A percentile compares a stretch with the other conserved stretches of the same genome.
Evolutionary conservation across 106 monocot genomes (phyloP).

Genomic region (Apostasia ramifera): DNA sequence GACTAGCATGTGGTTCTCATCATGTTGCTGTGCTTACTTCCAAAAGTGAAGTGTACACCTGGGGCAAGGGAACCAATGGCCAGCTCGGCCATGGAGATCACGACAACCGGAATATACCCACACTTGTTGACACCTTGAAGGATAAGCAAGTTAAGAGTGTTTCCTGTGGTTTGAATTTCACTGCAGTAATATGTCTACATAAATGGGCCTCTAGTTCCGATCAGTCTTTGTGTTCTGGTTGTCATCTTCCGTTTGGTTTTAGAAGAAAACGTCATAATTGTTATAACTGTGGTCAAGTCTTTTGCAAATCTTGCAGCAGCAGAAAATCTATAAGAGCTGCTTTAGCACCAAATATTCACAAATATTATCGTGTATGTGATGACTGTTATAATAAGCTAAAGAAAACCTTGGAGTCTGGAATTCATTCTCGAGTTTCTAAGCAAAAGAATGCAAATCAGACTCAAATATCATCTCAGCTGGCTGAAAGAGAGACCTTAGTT

Average conservation of each 20-base stretch:
- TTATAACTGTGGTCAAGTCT: constrained; percentile 46
- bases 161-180: constrained; percentile 42
- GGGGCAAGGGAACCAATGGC: constrained; percentile 45
- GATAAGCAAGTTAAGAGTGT: constrained; percentile 48
- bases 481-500: constrained; percentile 22
- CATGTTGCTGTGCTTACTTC: constrained; percentile 48
- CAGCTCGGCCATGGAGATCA: constrained; percentile 39
- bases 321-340: constrained; percentile 38
- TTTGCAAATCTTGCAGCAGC: constrained; percentile 46
- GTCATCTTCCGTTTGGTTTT: constrained; percentile 41
- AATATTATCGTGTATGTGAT: constrained; percentile 47
- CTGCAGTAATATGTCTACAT: constrained; percentile 46
- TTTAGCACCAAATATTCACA: constrained; percentile 36
- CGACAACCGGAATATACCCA: constrained; percentile 29
- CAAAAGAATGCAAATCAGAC: constrained; percentile 12
- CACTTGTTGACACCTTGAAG: constrained; percentile 35
- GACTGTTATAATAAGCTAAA: constrained; percentile 34
- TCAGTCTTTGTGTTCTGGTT: constrained; percentile 40
- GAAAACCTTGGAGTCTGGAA: constrained; percentile 17
- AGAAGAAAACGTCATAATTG: constrained; percentile 51
- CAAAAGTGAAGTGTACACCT: constrained; percentile 41
- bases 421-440: constrained; percentile 19
- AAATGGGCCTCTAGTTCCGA: constrained; percentile 39
- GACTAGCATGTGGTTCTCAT: constrained; percentile 37
- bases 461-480: constrained; percentile 21